Conservation (phyloP, 2,329 filamentous ascomycete species). For the Penicillium sp. region DNA sequence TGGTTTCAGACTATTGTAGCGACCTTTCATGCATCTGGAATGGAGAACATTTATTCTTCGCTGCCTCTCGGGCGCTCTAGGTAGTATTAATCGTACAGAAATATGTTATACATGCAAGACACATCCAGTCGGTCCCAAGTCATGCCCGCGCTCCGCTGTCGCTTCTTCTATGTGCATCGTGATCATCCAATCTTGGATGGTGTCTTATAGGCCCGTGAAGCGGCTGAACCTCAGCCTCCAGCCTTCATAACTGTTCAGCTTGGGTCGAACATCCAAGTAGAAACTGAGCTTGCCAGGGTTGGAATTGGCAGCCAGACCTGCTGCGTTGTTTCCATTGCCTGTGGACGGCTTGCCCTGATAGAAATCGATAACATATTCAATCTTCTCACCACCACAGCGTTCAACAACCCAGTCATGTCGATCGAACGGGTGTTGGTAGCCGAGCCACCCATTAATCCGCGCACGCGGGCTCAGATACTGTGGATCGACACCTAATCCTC, state of each 20-base stretch:
- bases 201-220: conserved; percentile 45
- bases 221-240: conserved; percentile 53
- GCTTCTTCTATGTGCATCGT: conserved; percentile 24
- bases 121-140: conserved; percentile 25
- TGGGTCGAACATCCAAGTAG: conserved; percentile 62
- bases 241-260: conserved; percentile 61
- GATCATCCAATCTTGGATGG: not conserved
- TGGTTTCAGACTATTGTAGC: conserved; percentile 5
- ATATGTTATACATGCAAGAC: conserved; percentile 35
- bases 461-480: conserved; percentile 73
- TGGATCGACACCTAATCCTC: conserved; percentile 55
- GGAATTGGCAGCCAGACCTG: conserved; percentile 32
- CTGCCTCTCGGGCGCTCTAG: conserved; percentile 17
- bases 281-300: conserved; percentile 53
- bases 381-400: conserved; percentile 66
- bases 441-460: conserved; percentile 73
- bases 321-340: conserved; percentile 23
- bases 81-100: conserved; percentile 36
- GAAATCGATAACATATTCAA: conserved; percentile 98
- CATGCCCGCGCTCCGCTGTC: conserved; percentile 27
- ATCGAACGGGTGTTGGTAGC: conserved; percentile 91
- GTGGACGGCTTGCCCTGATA: conserved; percentile 66
- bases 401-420: conserved; percentile 97
- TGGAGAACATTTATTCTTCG: conserved; percentile 26
- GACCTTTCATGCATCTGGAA: conserved; percentile 18